phyloP scores from a whole-genome alignment of 768 basidiomycete genomes.

The Mycena galopus region DNA sequence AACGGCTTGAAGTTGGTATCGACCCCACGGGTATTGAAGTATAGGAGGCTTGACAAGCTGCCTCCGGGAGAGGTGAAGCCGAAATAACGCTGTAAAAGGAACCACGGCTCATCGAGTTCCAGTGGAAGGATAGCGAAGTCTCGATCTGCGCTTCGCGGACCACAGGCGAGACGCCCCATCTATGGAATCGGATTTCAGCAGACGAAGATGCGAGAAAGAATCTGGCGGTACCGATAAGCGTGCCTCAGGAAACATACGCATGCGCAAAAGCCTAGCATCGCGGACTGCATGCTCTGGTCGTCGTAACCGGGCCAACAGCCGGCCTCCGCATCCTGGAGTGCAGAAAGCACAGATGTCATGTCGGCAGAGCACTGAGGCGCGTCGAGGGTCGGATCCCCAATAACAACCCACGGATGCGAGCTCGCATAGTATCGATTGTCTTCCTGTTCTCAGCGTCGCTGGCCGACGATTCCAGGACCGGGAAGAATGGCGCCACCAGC shows the following conservation, averaged over 20 bases:
- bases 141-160: conserved; percentile 13
- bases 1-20: conserved; percentile 9
- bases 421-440: conserved; percentile 8
- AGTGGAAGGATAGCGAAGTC: neutral
- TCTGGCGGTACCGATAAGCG: conserved; percentile 2
- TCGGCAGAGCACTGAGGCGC: neutral
- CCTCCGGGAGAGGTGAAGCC: conserved; percentile 12
- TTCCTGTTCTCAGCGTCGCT: conserved; percentile 1
- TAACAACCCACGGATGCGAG: neutral
- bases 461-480: conserved; percentile 8
- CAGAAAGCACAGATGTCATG: neutral
- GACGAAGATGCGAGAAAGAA: neutral
- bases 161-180: conserved; percentile 4
- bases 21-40: conserved; percentile 9
- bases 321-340: neutral
- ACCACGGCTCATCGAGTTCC: conserved; percentile 12
- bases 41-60: conserved; percentile 3
- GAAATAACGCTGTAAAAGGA: conserved; percentile 3
- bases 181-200: neutral
- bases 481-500: conserved; percentile 7
- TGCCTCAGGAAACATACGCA: conserved; percentile 11
- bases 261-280: conserved; percentile 13
- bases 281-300: conserved; percentile 7
- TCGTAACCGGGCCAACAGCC: neutral
- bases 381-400: neutral